Evolutionary conservation across 2,329 filamentous ascomycete genomes (phyloP).

Genomic region (Colletotrichum lini): DNA sequence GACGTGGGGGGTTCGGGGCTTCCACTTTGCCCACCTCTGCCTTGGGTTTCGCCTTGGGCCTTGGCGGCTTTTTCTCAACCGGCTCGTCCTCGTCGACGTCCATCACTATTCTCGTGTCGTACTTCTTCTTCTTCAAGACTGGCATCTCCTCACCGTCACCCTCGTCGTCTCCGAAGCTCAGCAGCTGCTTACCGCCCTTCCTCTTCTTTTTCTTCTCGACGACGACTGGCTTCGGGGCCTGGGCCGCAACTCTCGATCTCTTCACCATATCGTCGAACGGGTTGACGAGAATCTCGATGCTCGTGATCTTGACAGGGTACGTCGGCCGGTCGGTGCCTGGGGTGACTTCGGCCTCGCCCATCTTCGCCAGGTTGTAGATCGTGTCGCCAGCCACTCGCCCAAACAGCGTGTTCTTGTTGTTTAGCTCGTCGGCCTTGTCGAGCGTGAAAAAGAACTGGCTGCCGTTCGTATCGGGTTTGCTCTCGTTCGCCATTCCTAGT

Average conservation of each 20-base stretch:
- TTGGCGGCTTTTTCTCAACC: conserved; percentile 47
- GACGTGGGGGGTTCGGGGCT: conserved; percentile 1
- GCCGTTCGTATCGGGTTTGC: conserved; percentile 83
- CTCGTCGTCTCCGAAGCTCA: conserved; percentile 84
- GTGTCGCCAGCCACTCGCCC: conserved; percentile 93
- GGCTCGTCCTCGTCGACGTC: conserved; percentile 63
- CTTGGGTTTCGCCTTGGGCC: conserved; percentile 51
- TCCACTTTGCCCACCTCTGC: conserved; percentile 46
- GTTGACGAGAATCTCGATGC: conserved; percentile 83
- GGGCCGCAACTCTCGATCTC: conserved; percentile 70
- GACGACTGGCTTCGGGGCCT: conserved; percentile 60
- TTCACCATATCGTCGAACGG: conserved; percentile 87
- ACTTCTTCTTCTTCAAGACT: conserved; percentile 82
- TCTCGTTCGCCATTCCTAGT: conserved; percentile 96
- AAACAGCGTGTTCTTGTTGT: conserved; percentile 93
- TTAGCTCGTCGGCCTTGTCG: conserved; percentile 86
- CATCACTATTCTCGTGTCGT: conserved; percentile 81
- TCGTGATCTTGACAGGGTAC: conserved; percentile 85
- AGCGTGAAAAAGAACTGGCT: conserved; percentile 98
- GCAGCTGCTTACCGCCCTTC: conserved; percentile 80
- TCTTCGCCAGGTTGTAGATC: conserved; percentile 95
- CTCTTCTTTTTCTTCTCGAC: conserved; percentile 75
- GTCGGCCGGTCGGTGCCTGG: conserved; percentile 85
- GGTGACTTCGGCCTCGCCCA: conserved; percentile 88
- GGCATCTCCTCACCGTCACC: conserved; percentile 70